Percentiles rank a stretch among this genome's conserved stretches.
Conservation (phyloP, 768 basidiomycete species). For the Dentipellis sp. region DNA sequence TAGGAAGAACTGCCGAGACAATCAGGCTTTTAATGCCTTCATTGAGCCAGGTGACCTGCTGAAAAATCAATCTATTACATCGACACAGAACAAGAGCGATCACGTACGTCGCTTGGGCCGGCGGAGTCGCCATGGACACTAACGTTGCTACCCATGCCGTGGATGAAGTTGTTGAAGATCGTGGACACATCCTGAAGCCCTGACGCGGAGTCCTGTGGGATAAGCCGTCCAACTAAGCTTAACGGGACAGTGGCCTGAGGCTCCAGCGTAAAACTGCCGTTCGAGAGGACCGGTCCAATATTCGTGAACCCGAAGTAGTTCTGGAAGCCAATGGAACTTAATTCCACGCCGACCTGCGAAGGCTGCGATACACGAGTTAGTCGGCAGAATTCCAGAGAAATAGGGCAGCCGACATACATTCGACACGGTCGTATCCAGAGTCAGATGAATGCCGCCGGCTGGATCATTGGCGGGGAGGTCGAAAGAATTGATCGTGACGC, state of each 20-base stretch:
- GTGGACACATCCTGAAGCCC: constrained; percentile 51
- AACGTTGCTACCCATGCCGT: constrained; percentile 53
- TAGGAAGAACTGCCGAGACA: constrained; percentile 52
- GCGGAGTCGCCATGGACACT: constrained; percentile 51
- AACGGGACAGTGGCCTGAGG: constrained; percentile 45
- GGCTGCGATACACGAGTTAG: constrained; percentile 32
- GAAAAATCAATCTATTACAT: constrained; percentile 3
- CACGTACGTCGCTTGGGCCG: constrained; percentile 43
- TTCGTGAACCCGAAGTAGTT: constrained; percentile 42
- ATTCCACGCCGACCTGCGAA: constrained; percentile 63
- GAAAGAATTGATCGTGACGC: constrained; percentile 56
- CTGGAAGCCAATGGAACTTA: constrained; percentile 53
- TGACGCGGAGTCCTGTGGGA: constrained; percentile 44
- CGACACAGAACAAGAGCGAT: background rate
- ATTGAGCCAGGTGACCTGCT: constrained; percentile 63
- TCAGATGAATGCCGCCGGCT: constrained; percentile 60
- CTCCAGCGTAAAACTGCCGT: constrained; percentile 39
- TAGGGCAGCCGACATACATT: constrained; percentile 36
- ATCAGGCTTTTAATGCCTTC: constrained; percentile 56
- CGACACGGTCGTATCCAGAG: constrained; percentile 45
- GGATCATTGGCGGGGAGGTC: constrained; percentile 66
- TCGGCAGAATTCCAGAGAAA: background rate
- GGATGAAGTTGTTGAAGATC: constrained; percentile 66
- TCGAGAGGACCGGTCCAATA: constrained; percentile 50
- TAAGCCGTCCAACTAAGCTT: constrained; percentile 49